Conservation (phyloP, 805 yeast genomes). For the Saccharomycopsis selenospora region DNA sequence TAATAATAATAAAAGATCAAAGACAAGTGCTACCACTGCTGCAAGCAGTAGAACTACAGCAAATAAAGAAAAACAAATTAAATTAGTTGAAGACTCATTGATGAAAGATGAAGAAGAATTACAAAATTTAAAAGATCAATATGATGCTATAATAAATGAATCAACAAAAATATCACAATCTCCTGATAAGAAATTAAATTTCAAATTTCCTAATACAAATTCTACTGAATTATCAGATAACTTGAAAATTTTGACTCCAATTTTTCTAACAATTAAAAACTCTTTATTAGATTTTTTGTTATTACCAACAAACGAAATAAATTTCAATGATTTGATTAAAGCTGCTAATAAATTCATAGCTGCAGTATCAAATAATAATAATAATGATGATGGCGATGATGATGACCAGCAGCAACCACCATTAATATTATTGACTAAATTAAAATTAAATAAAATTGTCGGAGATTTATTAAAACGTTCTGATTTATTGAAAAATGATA, state of each 20-base stretch:
- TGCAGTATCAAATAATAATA: background rate
- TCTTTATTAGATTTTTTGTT: background rate
- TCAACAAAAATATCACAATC: background rate
- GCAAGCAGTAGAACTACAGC: too few relatives aligned
- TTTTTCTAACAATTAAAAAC: constrained; percentile 2
- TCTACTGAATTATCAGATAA: background rate
- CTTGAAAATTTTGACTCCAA: background rate
- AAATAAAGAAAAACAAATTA: too few relatives aligned
- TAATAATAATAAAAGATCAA: too few relatives aligned
- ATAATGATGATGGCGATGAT: too few relatives aligned
- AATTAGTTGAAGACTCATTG: constrained; percentile 17
- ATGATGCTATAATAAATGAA: background rate
- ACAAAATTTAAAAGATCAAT: constrained; percentile 1
- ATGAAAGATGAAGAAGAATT: constrained; percentile 16
- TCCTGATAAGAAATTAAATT: background rate
- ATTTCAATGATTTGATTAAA: background rate
- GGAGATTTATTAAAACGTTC: background rate
- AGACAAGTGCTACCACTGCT: too few relatives aligned
- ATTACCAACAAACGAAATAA: background rate
- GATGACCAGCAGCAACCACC: background rate
- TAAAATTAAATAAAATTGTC: background rate
- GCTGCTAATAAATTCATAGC: background rate
- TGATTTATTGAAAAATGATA: background rate
- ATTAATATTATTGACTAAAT: background rate
- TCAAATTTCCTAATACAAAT: background rate